Evolutionary conservation across 495 filamentous ascomycete species (phyloP), one percentile per base, ranked within the genome.

Genomic region (Aspergillus panamensis): DNA sequence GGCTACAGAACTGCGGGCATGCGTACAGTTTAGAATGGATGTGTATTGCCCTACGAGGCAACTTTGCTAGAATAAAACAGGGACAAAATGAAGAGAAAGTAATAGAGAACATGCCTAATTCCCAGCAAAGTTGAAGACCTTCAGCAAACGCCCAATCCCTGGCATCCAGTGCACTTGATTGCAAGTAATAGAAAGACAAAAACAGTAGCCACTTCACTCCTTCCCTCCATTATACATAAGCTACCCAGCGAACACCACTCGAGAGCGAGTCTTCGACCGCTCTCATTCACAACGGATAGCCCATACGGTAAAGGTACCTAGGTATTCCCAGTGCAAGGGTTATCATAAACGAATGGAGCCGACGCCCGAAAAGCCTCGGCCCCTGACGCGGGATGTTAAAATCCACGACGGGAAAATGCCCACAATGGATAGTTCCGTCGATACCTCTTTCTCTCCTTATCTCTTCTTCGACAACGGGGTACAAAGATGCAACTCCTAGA

Each of bases 81-180:
- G 14, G 10, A 8, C 35, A 39, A 39, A 39, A 39, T 12, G 35
- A 25, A 13, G 35, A n/a, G 35, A 39, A 39, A 5, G 35, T n/a
- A n/a, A 39, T 12, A 10, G 8, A 12, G 14, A 39, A 39, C 35
- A 39, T 17, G 17, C 42, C 19, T n/a, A 12, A 10, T 45, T 20
- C 42, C 42, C n/a, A 21, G 17, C n/a, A 21, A 45, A 16, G 9
- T 40, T 40, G 16, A 9, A 39, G 16, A 16, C 37, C 37, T 40
- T 40, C 37, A 40, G 37, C 16, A 40, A 45, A 45, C 42, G 42
- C 42, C 42, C n/a, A 6, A 45, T 21, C 42, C 42, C 17, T 16
- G 42, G 42, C 42, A 45, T 17, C 42, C 42, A 45, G 42, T 45
- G 42, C 42, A 45, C 42, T 45, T 45, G 42, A 19, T 45, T 45